phyloP scores from a whole-genome alignment of 2,329 filamentous ascomycete species.

The Bipolaris sorokiniana region DNA sequence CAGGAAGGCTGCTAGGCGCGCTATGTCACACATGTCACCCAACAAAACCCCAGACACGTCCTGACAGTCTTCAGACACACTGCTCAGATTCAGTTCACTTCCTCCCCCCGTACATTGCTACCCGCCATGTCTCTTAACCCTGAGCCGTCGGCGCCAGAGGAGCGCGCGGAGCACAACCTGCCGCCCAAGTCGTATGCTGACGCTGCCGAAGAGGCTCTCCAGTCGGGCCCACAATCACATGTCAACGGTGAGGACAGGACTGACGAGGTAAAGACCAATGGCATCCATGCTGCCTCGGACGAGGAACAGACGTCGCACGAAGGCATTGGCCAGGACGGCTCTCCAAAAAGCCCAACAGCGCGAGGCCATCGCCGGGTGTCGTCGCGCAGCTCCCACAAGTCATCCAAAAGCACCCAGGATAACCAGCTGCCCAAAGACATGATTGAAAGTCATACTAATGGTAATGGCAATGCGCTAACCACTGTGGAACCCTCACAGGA shows the following conservation, averaged over 20 bases:
- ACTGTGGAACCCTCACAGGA: constrained; percentile 51
- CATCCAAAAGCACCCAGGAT: constrained; percentile 38
- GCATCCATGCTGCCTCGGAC: constrained; percentile 16
- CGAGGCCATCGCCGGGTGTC: constrained; percentile 38
- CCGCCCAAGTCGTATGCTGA: constrained; percentile 54
- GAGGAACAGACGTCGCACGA: constrained; percentile 32
- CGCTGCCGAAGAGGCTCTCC: constrained; percentile 46
- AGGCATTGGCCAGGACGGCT: constrained; percentile 41
- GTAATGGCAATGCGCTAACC: constrained; percentile 54
- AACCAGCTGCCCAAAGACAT: constrained; percentile 40
- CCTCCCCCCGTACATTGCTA: constrained; percentile 10
- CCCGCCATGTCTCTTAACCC: constrained; percentile 50
- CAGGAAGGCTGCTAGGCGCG: constrained; percentile 28
- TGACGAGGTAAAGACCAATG: constrained; percentile 23
- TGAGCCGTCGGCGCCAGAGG: constrained; percentile 50
- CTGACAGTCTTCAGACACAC: constrained; percentile 3
- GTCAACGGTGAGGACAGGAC: constrained; percentile 23
- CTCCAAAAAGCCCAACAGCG: constrained; percentile 41
- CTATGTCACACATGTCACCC: constrained; percentile 24
- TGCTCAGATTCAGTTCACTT: constrained; percentile 6
- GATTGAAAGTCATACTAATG: constrained; percentile 54
- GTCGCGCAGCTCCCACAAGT: constrained; percentile 42
- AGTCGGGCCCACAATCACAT: constrained; percentile 36
- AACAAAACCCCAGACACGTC: constrained; percentile 28
- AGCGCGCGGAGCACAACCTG: constrained; percentile 48